phyloP scores from a whole-genome alignment of 352 stramenopile genomes.

The Halophytophthora batemanensis region DNA sequence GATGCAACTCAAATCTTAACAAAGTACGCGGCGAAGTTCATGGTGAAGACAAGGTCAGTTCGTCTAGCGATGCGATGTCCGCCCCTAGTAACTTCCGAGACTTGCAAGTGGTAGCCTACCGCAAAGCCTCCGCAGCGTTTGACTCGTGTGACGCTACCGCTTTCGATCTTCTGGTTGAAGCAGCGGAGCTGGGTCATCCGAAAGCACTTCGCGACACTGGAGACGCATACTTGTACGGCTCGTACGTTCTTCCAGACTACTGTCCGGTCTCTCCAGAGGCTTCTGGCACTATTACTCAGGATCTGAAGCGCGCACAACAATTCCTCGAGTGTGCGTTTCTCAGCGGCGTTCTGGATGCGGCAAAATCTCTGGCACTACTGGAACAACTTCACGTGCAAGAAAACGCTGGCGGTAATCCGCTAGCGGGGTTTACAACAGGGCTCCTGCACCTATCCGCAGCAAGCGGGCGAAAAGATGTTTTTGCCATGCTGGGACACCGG shows the following conservation, averaged over 20 bases:
- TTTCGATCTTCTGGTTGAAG: slow-evolving; percentile 34
- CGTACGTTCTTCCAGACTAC: slow-evolving; percentile 10
- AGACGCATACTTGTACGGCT: slow-evolving; percentile 37
- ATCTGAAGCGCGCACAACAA: slow-evolving; percentile 17
- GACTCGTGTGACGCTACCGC: slow-evolving; percentile 20
- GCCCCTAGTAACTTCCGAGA: slow-evolving; percentile 5
- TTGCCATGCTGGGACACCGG: slow-evolving; percentile 47
- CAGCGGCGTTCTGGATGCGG: slow-evolving; percentile 14
- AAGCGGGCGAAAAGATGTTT: slow-evolving; percentile 39
- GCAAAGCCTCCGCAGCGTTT: slow-evolving; percentile 3
- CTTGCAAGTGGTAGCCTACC: slow-evolving; percentile 11
- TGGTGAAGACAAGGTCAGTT: neutral
- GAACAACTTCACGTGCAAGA: neutral
- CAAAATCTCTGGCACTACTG: slow-evolving; percentile 25
- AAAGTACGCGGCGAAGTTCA: neutral
- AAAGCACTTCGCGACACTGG: slow-evolving; percentile 27
- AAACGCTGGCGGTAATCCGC: neutral
- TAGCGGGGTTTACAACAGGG: slow-evolving; percentile 25
- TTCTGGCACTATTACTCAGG: slow-evolving; percentile 10
- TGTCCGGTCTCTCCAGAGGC: slow-evolving; percentile 4
- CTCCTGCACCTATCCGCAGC: slow-evolving; percentile 51
- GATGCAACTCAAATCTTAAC: neutral
- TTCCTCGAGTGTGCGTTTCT: slow-evolving; percentile 21
- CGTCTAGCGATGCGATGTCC: neutral
- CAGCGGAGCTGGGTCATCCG: slow-evolving; percentile 29